Conservation (phyloP, 1,284 basidiomycete genomes). For the Pyrrhoderma noxium region DNA sequence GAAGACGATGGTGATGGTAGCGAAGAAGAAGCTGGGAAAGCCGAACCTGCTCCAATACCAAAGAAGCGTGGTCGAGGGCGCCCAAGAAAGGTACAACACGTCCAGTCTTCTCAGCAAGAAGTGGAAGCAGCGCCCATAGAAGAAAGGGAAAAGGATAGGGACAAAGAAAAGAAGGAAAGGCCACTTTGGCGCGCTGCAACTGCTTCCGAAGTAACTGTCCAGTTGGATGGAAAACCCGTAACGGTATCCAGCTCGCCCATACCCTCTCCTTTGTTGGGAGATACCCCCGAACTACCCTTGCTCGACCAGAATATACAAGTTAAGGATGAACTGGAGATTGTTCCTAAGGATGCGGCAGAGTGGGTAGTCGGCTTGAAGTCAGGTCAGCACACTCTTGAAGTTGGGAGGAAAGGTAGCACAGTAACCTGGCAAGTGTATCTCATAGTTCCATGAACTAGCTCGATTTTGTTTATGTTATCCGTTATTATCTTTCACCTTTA, state of each 20-base stretch:
- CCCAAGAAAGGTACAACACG: conserved; percentile 9
- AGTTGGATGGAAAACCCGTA: conserved; percentile 11
- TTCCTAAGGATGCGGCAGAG: conserved; percentile 1
- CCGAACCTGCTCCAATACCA: not conserved
- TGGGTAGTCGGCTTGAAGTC: conserved; percentile 8
- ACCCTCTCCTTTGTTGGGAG: not conserved
- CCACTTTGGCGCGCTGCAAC: not conserved
- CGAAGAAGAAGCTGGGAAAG: conserved; percentile 27
- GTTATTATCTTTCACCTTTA: not conserved
- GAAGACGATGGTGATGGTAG: conserved; percentile 32
- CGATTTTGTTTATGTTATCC: not conserved
- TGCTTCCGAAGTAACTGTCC: conserved; percentile 9
- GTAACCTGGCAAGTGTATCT: conserved; percentile 14
- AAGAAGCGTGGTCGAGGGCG: conserved; percentile 18
- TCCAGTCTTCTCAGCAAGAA: conserved; percentile 2
- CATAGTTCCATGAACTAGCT: not conserved
- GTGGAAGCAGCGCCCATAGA: not conserved
- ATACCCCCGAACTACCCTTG: not conserved
- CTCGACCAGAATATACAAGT: not conserved
- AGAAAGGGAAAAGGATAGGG: not conserved
- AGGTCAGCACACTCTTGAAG: conserved; percentile 15
- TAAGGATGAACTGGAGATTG: not conserved
- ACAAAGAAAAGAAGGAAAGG: not conserved
- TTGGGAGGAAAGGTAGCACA: conserved; percentile 13
- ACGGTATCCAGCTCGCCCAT: not conserved